Base-by-base conservation (phyloP, 306 rosid genomes). In the Rosa persica region DNA sequence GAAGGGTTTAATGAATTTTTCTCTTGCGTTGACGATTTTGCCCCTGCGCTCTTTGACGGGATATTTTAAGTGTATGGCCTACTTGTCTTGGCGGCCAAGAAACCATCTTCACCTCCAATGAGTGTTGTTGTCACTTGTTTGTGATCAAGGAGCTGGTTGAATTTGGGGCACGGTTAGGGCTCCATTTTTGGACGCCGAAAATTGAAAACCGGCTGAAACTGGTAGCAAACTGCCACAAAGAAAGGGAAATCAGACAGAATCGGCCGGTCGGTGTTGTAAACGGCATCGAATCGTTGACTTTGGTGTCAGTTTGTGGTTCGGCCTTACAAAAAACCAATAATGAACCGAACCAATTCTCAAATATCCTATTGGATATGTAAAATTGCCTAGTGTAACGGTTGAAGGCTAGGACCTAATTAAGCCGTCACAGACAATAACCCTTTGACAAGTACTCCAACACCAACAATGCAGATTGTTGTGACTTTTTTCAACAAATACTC, bases 381-480 rank as follows among this genome's bases (percentile, higher is more conserved):
- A 13, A 55, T 55, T 12, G 52, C 40, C 3, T 16, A 74, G 52
- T 57, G 67, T 23, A 57, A n/a, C 7, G 40, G 52, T 23, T 55
- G 54, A 55, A 57, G 25, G 68, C 77, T 55, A 57, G 68, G 39
- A 55, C n/a, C n/a, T n/a, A n/a, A 55, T 40, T 16, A 74, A 42
- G 8, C 52, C 51, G 8, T 74, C 67, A 74, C 77, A 74, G 77
- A 8, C 77, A 68, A 13, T n/a, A 57, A 39, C 25, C 67, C 40
- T 74, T 55, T 6, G 54, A 67, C 8, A 40, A 39, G 23, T 22
- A 74, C 8, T 52, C 39, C 20, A 57, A 23, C 51, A 74, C 67
- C 77, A 52, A 74, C 67, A 74, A 40, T 55, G 51, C 68, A 57
- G 67, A 74, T 13, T 54, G 77, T 40, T 40, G 77, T 38, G 13